Base-by-base conservation (phyloP, 1,139 yeast genomes). In the Meyerozyma carpophila region DNA sequence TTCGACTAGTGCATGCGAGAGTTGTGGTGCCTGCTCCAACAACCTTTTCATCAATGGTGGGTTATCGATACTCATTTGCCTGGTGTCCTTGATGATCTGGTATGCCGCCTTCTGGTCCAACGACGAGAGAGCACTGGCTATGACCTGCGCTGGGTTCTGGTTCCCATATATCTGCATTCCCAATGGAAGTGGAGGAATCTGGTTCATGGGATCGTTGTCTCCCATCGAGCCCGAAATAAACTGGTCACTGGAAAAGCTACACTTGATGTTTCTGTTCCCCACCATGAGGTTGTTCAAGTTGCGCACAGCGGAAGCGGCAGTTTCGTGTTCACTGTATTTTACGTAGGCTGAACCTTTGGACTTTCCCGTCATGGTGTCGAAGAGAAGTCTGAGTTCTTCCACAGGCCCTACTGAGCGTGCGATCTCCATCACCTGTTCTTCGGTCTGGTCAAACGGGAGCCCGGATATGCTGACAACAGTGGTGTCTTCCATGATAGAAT, bases 311-410 rank as follows among this genome's bases (percentile, higher is more conserved):
- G 94, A 83, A 2, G 88, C 82, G 1, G 97, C 96, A 0, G 96
- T 86, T 53, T 87, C 96, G 41, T 62, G 60, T 53, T 73, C 91
- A 42, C 75, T 78, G 58, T 86, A 91, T 53, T 86, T 91, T 18
- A 91, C 84, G 54, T 85, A 87, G 3, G 96, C 97, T 61, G 81
- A 88, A 1, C 98, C 98, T 61, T 85, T 89, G 14, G 96, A 87
- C 58, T 84, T 85, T 3, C 98, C 98, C 0, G 96, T 89, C 46
- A 82, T 82, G 38, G 87, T 84, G 61, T 91, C 98, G 59, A 91
- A 88, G 58, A 88, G 75, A 55, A 91, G 73, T 58, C 84, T 82
- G 49, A 89, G 70, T 48, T 79, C 82, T 37, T 78, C 76, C 3
- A 93, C 95, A 0, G 98, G 97, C 0, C 98, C 98, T 2, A 88